A percentile compares a stretch with the other conserved stretches of the same genome.
Conservation (phyloP, 106 monocot genomes). For the Dendrobium chrysotoxum region DNA sequence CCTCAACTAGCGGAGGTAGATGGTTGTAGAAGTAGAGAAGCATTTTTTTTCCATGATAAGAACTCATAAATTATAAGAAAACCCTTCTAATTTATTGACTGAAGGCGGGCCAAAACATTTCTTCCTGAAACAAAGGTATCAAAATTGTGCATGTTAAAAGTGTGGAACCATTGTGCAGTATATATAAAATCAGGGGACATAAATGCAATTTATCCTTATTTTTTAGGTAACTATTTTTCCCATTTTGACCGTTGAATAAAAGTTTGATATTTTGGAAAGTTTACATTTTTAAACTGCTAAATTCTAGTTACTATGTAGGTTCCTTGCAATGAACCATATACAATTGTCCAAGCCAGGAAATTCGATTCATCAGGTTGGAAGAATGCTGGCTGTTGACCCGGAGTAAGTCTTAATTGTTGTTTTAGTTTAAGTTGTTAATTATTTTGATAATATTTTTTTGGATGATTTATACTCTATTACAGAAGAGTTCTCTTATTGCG, state of each 20-base stretch:
- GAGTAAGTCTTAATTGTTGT: slow-evolving; percentile 38
- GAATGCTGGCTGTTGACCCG: slow-evolving; percentile 80
- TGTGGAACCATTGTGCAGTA: neutral
- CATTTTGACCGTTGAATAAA: neutral
- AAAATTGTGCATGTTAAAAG: neutral
- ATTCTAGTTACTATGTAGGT: slow-evolving; percentile 38
- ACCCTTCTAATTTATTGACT: neutral
- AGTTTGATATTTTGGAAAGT: neutral
- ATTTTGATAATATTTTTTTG: neutral
- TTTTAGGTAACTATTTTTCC: neutral
- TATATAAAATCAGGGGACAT: neutral
- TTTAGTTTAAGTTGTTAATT: neutral
- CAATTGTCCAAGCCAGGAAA: slow-evolving; percentile 77
- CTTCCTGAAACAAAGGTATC: neutral
- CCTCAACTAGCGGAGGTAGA: neutral
- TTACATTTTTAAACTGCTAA: neutral
- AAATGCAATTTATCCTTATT: neutral
- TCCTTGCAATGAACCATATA: slow-evolving; percentile 62
- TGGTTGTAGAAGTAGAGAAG: neutral
- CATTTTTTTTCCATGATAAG: neutral
- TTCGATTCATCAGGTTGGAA: slow-evolving; percentile 55
- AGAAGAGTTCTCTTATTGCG: slow-evolving; percentile 2
- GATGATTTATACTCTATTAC: neutral
- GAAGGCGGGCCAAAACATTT: neutral
- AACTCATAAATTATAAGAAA: neutral